Conservation (phyloP, 2,329 filamentous ascomycete species). For the Ophiostoma ulmi region DNA sequence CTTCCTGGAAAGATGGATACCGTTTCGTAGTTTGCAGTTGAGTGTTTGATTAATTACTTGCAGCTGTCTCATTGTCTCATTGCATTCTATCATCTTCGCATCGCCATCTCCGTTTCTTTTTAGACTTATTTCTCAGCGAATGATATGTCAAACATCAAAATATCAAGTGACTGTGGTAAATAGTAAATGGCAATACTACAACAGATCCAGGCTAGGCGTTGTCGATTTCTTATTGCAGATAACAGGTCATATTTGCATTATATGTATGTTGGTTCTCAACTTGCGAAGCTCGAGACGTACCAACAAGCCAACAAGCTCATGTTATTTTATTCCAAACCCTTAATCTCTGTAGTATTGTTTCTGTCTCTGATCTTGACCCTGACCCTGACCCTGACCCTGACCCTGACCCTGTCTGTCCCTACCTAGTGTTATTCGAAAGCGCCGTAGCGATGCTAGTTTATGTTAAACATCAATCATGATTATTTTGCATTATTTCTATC, state of each 20-base stretch:
- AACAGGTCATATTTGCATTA: neutral
- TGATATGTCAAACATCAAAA: neutral
- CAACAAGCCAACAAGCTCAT: too few species aligned
- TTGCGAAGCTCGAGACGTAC: neutral
- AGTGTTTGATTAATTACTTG: neutral
- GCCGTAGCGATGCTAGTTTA: neutral
- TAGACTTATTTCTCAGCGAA: neutral
- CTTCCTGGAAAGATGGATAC: neutral
- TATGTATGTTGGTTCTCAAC: neutral
- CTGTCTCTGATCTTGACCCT: neutral
- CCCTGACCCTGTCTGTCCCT: neutral
- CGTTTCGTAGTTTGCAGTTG: neutral
- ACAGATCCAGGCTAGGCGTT: slow-evolving; percentile 6
- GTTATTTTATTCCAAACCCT: too few species aligned
- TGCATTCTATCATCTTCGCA: neutral
- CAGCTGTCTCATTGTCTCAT: neutral
- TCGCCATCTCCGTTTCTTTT: neutral
- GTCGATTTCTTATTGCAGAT: neutral
- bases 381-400: neutral
- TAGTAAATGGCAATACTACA: slow-evolving; percentile 13
- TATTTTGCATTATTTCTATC: neutral
- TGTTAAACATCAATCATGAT: neutral
- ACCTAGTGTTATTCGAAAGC: neutral
- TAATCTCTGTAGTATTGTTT: neutral
- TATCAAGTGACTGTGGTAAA: neutral